A percentile compares a stretch with the other conserved stretches of the same genome.
phyloP scores from a whole-genome alignment of 768 basidiomycete species.

The Amanita pallidorosea region DNA sequence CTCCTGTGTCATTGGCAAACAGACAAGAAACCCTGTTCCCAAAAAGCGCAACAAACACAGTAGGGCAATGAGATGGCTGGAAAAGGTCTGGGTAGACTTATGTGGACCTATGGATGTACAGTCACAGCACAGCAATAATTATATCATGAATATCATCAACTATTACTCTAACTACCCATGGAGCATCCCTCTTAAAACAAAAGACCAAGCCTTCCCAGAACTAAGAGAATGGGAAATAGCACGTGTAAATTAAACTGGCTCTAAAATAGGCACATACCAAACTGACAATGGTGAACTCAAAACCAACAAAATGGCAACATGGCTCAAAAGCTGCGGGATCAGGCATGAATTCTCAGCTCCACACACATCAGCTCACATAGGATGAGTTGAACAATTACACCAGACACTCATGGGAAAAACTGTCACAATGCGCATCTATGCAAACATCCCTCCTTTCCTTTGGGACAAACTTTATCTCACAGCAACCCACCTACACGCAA shows the following conservation, averaged over 20 bases:
- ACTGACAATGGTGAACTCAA: constrained; percentile 15
- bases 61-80: too few species aligned
- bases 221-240: constrained; percentile 19
- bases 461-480: neutral
- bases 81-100: too few species aligned
- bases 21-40: too few species aligned
- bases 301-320: too few species aligned
- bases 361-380: neutral
- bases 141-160: too few species aligned
- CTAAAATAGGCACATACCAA: constrained; percentile 8
- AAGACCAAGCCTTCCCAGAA: constrained; percentile 7
- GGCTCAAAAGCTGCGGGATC: neutral
- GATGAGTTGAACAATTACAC: neutral
- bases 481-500: neutral
- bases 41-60: too few species aligned
- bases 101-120: too few species aligned
- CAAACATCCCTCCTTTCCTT: neutral
- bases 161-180: too few species aligned
- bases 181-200: neutral
- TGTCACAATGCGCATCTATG: neutral
- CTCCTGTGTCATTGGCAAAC: too few species aligned
- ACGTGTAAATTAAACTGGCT: constrained; percentile 12
- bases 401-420: neutral
- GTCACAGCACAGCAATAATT: too few species aligned
- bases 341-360: neutral